These are phyloP conservation scores for Pseudogymnoascus sp. DNA, from an alignment of 2,329 filamentous ascomycete genomes.

Conservation along the genomic window DNA sequence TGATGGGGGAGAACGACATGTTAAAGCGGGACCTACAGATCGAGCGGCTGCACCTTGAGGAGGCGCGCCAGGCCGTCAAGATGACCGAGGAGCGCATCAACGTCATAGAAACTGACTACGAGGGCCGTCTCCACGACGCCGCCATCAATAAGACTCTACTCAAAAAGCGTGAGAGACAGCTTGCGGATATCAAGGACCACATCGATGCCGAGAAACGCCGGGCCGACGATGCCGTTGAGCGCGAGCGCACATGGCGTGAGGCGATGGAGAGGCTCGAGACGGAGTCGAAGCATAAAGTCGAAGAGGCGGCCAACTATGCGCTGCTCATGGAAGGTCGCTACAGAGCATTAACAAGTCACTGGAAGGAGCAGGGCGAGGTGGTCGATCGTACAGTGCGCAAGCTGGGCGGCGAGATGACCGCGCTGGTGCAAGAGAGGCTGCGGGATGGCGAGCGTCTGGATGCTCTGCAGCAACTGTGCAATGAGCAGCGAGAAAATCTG, in stretches of 20 bases:
- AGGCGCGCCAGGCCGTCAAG: constrained; percentile 59
- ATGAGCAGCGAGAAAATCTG: constrained; percentile 64
- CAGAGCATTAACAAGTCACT: constrained; percentile 57
- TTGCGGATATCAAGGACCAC: constrained; percentile 57
- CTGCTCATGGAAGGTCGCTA: constrained; percentile 63
- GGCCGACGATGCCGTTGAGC: constrained; percentile 48
- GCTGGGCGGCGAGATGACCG: constrained; percentile 45
- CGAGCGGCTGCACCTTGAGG: constrained; percentile 57
- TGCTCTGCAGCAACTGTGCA: constrained; percentile 58
- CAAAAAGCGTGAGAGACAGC: constrained; percentile 64
- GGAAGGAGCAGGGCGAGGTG: constrained; percentile 57
- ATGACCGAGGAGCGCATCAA: constrained; percentile 66
- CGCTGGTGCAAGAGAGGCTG: constrained; percentile 45
- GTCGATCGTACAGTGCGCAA: constrained; percentile 43
- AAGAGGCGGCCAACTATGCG: constrained; percentile 56
- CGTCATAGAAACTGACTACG: constrained; percentile 57
- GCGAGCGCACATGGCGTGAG: constrained; percentile 53
- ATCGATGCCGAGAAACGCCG: constrained; percentile 57
- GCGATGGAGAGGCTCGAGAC: constrained; percentile 54
- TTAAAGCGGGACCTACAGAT: constrained; percentile 65
- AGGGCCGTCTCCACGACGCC: constrained; percentile 59
- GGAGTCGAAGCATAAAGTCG: constrained; percentile 53
- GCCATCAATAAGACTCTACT: constrained; percentile 64
- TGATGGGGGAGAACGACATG: constrained; percentile 72
- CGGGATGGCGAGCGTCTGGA: constrained; percentile 55